Percentiles rank a stretch among this genome's conserved stretches.
These are phyloP conservation scores for Maudiozyma turicensis DNA, from an alignment of 805 yeast genomes.

Conservation along the genomic window DNA sequence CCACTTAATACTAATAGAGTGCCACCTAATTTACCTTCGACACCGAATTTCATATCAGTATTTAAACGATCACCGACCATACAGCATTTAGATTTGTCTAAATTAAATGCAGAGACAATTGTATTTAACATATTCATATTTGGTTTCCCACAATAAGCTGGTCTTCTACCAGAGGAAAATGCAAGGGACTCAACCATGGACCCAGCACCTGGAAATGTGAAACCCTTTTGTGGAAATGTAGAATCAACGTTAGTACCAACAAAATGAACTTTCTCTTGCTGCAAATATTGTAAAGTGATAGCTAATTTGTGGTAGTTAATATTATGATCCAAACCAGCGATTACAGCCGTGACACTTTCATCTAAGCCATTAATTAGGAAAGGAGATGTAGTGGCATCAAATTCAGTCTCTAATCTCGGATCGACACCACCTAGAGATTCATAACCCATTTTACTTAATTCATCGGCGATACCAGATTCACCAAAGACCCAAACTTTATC, in stretches of 20 bases:
- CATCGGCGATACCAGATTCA: conserved; percentile 76
- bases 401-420: conserved; percentile 42
- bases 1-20: conserved; percentile 88
- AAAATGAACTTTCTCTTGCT: conserved; percentile 49
- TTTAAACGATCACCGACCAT: conserved; percentile 96
- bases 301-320: conserved; percentile 78
- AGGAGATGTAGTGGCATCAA: conserved; percentile 47
- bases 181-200: conserved; percentile 73
- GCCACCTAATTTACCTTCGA: conserved; percentile 68
- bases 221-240: conserved; percentile 84
- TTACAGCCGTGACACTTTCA: conserved; percentile 72
- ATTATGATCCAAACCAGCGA: conserved; percentile 73
- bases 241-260: conserved; percentile 93
- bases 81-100: conserved; percentile 52
- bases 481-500: conserved; percentile 84
- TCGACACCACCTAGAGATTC: conserved; percentile 77
- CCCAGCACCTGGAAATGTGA: conserved; percentile 90
- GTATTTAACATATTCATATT: conserved; percentile 83
- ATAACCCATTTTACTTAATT: conserved; percentile 66
- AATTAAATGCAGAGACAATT: conserved; percentile 54
- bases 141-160: conserved; percentile 92
- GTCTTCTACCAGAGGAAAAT: conserved; percentile 67
- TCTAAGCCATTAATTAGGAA: conserved; percentile 45
- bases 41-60: conserved; percentile 90
- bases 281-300: conserved; percentile 69